Conservation (phyloP, 2,329 filamentous ascomycete species). For the Aspergillus brunneoviolaceus region DNA sequence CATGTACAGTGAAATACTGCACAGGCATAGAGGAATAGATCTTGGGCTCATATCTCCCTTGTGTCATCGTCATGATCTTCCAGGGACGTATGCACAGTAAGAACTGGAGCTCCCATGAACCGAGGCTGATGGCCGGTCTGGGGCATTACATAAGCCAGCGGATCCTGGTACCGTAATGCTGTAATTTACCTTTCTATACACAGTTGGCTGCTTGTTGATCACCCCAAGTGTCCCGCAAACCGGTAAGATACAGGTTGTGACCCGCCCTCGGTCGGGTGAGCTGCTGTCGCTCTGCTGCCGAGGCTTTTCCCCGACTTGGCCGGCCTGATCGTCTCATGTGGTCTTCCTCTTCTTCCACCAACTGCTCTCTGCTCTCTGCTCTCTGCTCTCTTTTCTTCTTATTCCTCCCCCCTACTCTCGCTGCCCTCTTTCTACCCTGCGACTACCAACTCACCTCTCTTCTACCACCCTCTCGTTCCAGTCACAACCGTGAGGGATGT, state of each 20-base stretch:
- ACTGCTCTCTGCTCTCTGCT: not conserved
- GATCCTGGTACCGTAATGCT: not conserved
- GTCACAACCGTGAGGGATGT: slow-evolving; percentile 39
- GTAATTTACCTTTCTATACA: not conserved
- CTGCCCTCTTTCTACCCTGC: slow-evolving; percentile 1
- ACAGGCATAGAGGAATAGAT: too few relatives aligned
- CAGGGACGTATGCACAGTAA: too few relatives aligned
- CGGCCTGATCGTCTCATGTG: slow-evolving; percentile 4
- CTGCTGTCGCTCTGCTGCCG: slow-evolving; percentile 18
- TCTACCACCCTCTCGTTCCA: slow-evolving; percentile 13
- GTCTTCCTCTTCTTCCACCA: slow-evolving; percentile 14
- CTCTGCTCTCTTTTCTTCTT: slow-evolving; percentile 2
- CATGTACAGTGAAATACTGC: too few relatives aligned
- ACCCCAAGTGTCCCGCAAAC: not conserved
- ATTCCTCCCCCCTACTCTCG: slow-evolving; percentile 13
- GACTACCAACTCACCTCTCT: slow-evolving; percentile 8
- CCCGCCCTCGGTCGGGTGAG: slow-evolving; percentile 14
- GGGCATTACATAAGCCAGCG: not conserved
- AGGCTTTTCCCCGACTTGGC: slow-evolving; percentile 10
- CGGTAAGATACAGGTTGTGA: not conserved
- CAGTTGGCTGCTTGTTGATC: not conserved
- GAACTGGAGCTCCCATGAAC: not conserved
- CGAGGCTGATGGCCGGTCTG: not conserved
- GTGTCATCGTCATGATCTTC: too few relatives aligned
- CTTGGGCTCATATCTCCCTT: too few relatives aligned